Conservation (phyloP, 2,329 filamentous ascomycete species). For the Nothopassalora personata region DNA sequence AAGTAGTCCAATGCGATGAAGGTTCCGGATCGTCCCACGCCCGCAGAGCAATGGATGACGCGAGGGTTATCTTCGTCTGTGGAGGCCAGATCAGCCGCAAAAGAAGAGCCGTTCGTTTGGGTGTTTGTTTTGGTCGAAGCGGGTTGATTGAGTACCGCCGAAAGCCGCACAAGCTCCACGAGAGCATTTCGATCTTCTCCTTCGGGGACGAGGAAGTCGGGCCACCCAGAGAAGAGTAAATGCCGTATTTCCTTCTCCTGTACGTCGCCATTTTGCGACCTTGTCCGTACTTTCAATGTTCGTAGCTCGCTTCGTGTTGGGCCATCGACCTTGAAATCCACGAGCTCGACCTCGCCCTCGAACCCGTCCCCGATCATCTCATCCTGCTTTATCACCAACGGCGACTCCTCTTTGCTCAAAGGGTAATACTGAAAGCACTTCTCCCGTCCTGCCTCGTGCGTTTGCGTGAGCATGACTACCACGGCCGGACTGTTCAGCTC, state of each 20-base stretch:
- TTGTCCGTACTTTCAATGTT: conserved; percentile 54
- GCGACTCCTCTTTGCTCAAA: conserved; percentile 27
- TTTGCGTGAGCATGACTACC: conserved; percentile 91
- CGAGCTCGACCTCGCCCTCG: conserved; percentile 61
- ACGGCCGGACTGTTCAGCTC: conserved; percentile 60
- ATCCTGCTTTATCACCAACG: conserved; percentile 24
- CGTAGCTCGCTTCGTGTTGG: conserved; percentile 63
- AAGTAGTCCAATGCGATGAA: conserved; percentile 96
- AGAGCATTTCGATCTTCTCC: conserved; percentile 63
- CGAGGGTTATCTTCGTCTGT: conserved; percentile 56
- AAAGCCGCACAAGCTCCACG: conserved; percentile 64
- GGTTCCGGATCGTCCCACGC: conserved; percentile 88
- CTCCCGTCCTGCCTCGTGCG: conserved; percentile 67
- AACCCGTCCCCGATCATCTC: conserved; percentile 43
- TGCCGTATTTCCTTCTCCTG: conserved; percentile 70
- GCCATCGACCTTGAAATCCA: conserved; percentile 50
- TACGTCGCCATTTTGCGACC: conserved; percentile 26
- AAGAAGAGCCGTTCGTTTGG: conserved; percentile 15
- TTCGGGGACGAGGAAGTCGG: conserved; percentile 79
- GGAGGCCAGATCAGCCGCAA: conserved; percentile 27
- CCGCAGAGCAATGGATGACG: conserved; percentile 69
- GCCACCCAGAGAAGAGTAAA: conserved; percentile 81
- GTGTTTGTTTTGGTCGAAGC: conserved; percentile 11
- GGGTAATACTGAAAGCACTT: conserved; percentile 86
- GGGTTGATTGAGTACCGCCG: conserved; percentile 50